phyloP scores from a whole-genome alignment of 108 stramenopile species.

The Conticribra weissflogii region DNA sequence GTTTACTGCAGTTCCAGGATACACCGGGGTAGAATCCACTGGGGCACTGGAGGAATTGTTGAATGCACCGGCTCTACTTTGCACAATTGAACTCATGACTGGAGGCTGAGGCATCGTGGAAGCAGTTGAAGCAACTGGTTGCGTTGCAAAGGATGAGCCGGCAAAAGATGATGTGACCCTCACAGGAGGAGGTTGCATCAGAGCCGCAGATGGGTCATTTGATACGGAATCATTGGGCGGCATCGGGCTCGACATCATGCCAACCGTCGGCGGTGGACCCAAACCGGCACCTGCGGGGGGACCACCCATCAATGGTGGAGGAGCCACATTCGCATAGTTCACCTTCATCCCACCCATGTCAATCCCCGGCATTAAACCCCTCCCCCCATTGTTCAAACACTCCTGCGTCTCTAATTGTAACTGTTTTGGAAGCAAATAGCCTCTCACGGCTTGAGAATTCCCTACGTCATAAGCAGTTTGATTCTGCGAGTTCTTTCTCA shows the following conservation, averaged over 20 bases:
- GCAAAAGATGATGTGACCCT: background rate
- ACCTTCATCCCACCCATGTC: conserved; percentile 80
- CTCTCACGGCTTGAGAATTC: conserved; percentile 60
- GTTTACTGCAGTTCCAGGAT: no score
- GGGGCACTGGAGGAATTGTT: background rate
- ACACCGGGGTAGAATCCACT: no score
- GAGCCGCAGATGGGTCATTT: conserved; percentile 38
- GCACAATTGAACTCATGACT: background rate
- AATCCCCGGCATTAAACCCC: conserved; percentile 77
- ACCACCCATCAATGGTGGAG: conserved; percentile 60
- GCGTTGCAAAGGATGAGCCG: background rate
- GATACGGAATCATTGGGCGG: background rate
- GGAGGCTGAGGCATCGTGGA: conserved; percentile 3
- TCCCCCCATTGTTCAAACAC: conserved; percentile 78
- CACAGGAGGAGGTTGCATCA: conserved; percentile 50
- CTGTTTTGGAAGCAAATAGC: conserved; percentile 84
- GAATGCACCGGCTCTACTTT: background rate
- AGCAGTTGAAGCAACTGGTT: background rate
- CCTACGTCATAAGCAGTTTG: conserved; percentile 88
- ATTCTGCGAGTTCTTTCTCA: conserved; percentile 63
- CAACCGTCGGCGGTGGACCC: conserved; percentile 8
- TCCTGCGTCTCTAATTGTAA: conserved; percentile 81
- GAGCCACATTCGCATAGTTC: conserved; percentile 54
- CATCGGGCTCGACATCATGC: background rate
- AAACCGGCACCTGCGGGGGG: conserved; percentile 6